Evolutionary conservation across 2,329 filamentous ascomycete genomes (phyloP).

Genomic region (Botrytis cinerea): DNA sequence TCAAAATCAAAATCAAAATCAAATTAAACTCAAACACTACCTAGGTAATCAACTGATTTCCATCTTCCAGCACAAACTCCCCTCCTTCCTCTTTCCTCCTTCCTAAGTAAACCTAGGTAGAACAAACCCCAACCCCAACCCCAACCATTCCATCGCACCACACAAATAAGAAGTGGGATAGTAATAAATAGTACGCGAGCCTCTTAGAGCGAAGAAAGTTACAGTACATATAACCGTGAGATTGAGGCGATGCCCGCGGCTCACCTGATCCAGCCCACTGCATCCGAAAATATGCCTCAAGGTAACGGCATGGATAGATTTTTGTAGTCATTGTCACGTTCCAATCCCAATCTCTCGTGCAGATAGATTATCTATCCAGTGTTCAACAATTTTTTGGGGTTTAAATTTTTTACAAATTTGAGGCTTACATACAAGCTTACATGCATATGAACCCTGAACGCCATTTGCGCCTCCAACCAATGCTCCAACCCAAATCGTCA

Average conservation of each 20-base stretch:
- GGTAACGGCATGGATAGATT: not conserved
- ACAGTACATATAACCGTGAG: not conserved
- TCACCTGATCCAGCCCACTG: not conserved
- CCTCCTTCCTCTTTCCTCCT: not conserved
- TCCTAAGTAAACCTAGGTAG: not conserved
- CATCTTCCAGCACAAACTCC: too few species aligned
- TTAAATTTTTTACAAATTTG: not conserved
- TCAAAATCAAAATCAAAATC: not conserved
- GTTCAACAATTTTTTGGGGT: not conserved
- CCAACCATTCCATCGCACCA: not conserved
- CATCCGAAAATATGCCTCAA: not conserved
- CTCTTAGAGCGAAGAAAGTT: not conserved
- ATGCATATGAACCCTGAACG: conserved; percentile 11
- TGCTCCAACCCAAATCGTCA: conserved; percentile 2
- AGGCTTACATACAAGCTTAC: conserved; percentile 21
- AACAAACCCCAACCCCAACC: not conserved
- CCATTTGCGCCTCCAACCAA: conserved; percentile 9
- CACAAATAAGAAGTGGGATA: not conserved
- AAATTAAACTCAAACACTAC: too few species aligned
- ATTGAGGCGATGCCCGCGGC: conserved; percentile 3
- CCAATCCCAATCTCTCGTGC: conserved; percentile 1
- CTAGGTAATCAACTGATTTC: too few species aligned
- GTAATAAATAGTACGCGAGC: not conserved
- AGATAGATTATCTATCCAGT: not conserved
- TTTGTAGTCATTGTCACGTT: not conserved